A percentile compares a stretch with the other conserved stretches of the same genome.
Evolutionary conservation across 257 asterid genomes (phyloP).

Genomic region (Plectranthus barbatus): DNA sequence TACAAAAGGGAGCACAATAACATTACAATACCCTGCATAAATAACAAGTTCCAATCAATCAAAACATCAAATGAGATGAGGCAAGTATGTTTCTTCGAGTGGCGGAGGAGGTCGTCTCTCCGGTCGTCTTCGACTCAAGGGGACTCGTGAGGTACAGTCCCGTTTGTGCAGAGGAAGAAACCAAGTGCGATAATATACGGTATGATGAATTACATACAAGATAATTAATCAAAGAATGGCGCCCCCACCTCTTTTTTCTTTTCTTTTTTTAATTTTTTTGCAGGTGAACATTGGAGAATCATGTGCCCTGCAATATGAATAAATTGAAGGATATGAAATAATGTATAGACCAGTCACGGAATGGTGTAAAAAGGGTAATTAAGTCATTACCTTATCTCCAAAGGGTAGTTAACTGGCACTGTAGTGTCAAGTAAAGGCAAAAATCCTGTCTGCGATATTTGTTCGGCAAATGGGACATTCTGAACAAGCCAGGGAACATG

Average conservation of each 20-base stretch:
- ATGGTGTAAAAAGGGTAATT: too few species aligned
- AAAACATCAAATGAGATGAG: not conserved
- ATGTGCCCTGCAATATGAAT: slow-evolving; percentile 33
- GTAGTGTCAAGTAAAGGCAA: slow-evolving; percentile 54
- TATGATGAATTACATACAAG: slow-evolving; percentile 43
- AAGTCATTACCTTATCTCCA: slow-evolving; percentile 30
- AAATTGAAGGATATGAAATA: not conserved
- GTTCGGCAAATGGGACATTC: slow-evolving; percentile 88
- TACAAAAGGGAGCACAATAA: slow-evolving; percentile 12
- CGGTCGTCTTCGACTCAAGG: slow-evolving; percentile 1
- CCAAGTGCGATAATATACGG: slow-evolving; percentile 16
- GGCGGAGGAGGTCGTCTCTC: too few species aligned
- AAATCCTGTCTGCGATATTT: slow-evolving; percentile 68
- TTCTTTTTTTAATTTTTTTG: too few species aligned
- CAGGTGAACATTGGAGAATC: slow-evolving; percentile 20
- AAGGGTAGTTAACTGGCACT: slow-evolving; percentile 10
- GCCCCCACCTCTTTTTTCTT: slow-evolving; percentile 33
- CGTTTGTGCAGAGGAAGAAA: slow-evolving; percentile 20
- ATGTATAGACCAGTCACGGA: not conserved
- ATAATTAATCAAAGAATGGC: slow-evolving; percentile 46
- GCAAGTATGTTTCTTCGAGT: not conserved
- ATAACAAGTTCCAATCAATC: slow-evolving; percentile 11
- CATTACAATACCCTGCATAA: not conserved
- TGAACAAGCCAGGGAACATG: slow-evolving; percentile 91
- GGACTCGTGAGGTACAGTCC: slow-evolving; percentile 15